Evolutionary conservation across 805 yeast genomes (phyloP).

Genomic region (Saccharomycopsis capsularis): DNA sequence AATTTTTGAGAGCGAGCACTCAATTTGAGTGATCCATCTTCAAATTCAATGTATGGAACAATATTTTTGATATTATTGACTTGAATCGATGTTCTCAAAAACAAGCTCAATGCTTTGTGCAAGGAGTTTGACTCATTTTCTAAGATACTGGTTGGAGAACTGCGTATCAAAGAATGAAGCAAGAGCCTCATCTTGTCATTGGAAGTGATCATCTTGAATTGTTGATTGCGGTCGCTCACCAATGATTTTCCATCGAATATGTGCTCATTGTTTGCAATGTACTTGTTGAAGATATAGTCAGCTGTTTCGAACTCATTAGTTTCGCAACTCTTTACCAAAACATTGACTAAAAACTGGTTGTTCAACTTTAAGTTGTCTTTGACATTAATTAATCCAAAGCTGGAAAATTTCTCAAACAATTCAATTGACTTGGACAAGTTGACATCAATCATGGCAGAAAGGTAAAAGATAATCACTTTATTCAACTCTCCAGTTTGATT

Average conservation of each 20-base stretch:
- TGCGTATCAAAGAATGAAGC: slow-evolving; percentile 2
- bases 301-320: slow-evolving; percentile 4
- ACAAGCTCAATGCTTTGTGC: slow-evolving; percentile 3
- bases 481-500: slow-evolving; percentile 12
- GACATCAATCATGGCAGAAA: slow-evolving; percentile 11
- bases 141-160: not conserved
- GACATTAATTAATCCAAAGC: slow-evolving; percentile 8
- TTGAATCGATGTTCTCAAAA: not conserved
- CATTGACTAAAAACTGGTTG: slow-evolving; percentile 12
- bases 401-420: slow-evolving; percentile 15
- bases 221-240: not conserved
- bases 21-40: not conserved
- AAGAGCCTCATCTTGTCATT: slow-evolving; percentile 3
- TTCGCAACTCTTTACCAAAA: slow-evolving; percentile 10
- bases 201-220: not conserved
- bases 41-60: slow-evolving; percentile 4
- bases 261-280: not conserved
- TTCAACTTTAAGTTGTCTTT: not conserved
- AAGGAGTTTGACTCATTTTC: not conserved
- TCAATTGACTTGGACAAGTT: slow-evolving; percentile 7
- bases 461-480: slow-evolving; percentile 13
- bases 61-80: slow-evolving; percentile 2
- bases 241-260: not conserved
- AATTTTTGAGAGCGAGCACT: slow-evolving; percentile 4
- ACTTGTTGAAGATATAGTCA: not conserved